These are phyloP conservation scores for Simplicillium aogashimaense DNA, from an alignment of 2,329 filamentous ascomycete species.

Conservation along the genomic window DNA sequence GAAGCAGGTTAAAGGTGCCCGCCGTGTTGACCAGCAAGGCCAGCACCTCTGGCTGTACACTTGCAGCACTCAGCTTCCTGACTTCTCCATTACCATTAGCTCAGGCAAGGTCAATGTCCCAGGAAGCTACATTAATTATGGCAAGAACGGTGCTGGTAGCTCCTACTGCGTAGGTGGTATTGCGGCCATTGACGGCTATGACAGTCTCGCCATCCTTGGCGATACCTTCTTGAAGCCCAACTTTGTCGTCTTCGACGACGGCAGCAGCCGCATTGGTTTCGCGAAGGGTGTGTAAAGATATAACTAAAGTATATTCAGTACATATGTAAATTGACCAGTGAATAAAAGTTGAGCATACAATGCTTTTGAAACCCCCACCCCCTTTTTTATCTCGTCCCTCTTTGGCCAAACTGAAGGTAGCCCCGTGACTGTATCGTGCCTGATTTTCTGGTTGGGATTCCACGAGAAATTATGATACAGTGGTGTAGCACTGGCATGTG, in stretches of 20 bases:
- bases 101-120: conserved; percentile 11
- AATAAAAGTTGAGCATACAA: no score
- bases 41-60: conserved; percentile 23
- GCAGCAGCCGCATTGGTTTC: conserved; percentile 37
- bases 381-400: no score
- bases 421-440: no score
- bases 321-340: background rate
- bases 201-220: conserved; percentile 35
- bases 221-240: conserved; percentile 49
- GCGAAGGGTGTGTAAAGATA: background rate
- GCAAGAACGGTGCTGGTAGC: background rate
- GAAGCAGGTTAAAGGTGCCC: conserved; percentile 6
- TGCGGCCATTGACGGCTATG: background rate
- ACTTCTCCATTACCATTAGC: conserved; percentile 38
- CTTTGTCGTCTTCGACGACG: conserved; percentile 43
- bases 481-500: no score
- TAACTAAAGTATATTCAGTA: background rate
- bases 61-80: conserved; percentile 31
- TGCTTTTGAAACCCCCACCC: no score
- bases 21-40: background rate
- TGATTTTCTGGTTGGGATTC: no score
- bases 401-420: no score
- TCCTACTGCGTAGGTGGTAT: background rate
- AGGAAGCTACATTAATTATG: background rate
- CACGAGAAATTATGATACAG: no score